These are phyloP conservation scores for Podospora conica DNA, from an alignment of 495 filamentous ascomycete genomes.

Conservation along the genomic window DNA sequence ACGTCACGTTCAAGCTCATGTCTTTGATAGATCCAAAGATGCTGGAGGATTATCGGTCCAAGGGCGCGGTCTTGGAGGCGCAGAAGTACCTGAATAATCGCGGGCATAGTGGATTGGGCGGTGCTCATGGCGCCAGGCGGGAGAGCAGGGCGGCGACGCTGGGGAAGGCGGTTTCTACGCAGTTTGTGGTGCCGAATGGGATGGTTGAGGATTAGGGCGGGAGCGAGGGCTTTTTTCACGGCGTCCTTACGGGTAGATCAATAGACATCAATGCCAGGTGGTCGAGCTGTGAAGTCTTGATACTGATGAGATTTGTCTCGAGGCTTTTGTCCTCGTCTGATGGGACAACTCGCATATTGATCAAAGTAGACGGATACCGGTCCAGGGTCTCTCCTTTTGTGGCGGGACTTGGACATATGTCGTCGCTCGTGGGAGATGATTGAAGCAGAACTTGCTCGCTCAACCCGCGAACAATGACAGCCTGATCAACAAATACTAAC, in stretches of 20 bases:
- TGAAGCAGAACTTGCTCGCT: not conserved
- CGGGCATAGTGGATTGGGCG: constrained; percentile 22
- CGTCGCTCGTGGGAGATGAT: not conserved
- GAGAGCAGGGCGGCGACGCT: constrained; percentile 13
- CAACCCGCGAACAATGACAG: not conserved
- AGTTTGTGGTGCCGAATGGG: constrained; percentile 19
- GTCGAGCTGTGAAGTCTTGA: not conserved
- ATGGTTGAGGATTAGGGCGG: constrained; percentile 21
- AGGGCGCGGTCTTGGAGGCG: constrained; percentile 26
- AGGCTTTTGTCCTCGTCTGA: not conserved
- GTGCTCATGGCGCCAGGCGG: constrained; percentile 2
- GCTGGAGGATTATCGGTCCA: constrained; percentile 19
- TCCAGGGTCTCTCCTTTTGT: not conserved
- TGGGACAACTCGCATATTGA: not conserved
- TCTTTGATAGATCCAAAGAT: constrained; percentile 25
- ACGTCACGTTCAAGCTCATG: constrained; percentile 35
- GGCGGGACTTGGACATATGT: not conserved
- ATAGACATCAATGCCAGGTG: not conserved
- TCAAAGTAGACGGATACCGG: not conserved
- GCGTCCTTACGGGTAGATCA: not conserved
- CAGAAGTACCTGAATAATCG: constrained; percentile 38
- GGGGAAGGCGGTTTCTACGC: constrained; percentile 15
- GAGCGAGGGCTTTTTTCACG: not conserved
- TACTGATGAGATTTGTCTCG: not conserved
- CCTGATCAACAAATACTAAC: not conserved